Evolutionary conservation across 768 basidiomycete species (phyloP).

Genomic region (Podaxis pistillaris): DNA sequence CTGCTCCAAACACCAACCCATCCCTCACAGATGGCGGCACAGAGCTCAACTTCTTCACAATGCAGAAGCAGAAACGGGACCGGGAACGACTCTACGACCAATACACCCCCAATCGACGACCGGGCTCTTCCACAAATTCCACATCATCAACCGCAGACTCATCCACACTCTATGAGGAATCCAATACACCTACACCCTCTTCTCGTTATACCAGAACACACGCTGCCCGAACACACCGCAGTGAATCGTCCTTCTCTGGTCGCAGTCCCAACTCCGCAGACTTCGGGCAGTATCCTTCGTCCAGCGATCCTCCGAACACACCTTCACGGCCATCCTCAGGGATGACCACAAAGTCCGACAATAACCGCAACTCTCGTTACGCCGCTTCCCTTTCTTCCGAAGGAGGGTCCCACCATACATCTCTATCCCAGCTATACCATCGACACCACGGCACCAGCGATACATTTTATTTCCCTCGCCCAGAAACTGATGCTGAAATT

Average conservation of each 20-base stretch:
- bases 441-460: constrained; percentile 38
- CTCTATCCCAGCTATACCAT: constrained; percentile 54
- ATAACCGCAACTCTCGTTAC: constrained; percentile 60
- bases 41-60: constrained; percentile 62
- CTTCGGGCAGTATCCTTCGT: constrained; percentile 42
- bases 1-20: constrained; percentile 83
- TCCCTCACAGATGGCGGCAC: constrained; percentile 70
- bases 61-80: constrained; percentile 50
- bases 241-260: constrained; percentile 50
- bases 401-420: constrained; percentile 37
- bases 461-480: constrained; percentile 75
- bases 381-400: constrained; percentile 55
- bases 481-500: constrained; percentile 73
- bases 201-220: constrained; percentile 29
- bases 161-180: constrained; percentile 56
- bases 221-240: constrained; percentile 44
- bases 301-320: constrained; percentile 28
- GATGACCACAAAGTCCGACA: constrained; percentile 55
- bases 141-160: constrained; percentile 52
- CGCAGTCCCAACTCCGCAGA: constrained; percentile 53
- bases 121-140: constrained; percentile 51
- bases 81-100: constrained; percentile 52
- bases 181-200: constrained; percentile 31
- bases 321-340: constrained; percentile 50
- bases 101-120: constrained; percentile 31